Conservation (phyloP, 805 yeast species). For the Candida tibetensis region DNA sequence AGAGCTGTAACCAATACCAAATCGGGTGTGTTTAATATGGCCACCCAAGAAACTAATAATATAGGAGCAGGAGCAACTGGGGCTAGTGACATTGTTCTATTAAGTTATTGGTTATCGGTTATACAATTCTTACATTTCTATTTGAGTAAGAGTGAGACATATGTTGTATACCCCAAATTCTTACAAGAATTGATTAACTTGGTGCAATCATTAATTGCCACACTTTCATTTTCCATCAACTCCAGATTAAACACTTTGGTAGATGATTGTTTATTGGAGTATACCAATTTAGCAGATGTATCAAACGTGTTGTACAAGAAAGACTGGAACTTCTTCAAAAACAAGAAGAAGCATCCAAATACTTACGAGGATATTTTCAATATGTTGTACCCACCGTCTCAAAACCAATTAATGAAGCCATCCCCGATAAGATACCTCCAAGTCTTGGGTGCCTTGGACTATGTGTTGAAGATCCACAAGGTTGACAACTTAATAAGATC, state of each 20-base stretch:
- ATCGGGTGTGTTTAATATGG: slow-evolving; percentile 54
- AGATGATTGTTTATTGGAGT: slow-evolving; percentile 69
- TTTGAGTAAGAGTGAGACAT: slow-evolving; percentile 61
- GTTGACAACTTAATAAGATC: slow-evolving; percentile 76
- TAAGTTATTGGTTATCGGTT: slow-evolving; percentile 88
- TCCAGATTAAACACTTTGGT: slow-evolving; percentile 54
- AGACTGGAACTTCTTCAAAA: slow-evolving; percentile 54
- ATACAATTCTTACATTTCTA: slow-evolving; percentile 76
- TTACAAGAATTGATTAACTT: slow-evolving; percentile 58
- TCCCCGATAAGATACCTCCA: slow-evolving; percentile 86
- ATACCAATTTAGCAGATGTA: slow-evolving; percentile 79
- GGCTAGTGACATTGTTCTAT: slow-evolving; percentile 62
- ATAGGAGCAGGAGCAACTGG: slow-evolving; percentile 19
- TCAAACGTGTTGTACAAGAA: slow-evolving; percentile 73
- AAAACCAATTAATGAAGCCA: slow-evolving; percentile 76
- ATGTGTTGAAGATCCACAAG: slow-evolving; percentile 77
- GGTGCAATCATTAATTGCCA: slow-evolving; percentile 60
- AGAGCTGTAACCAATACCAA: slow-evolving; percentile 58
- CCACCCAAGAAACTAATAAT: slow-evolving; percentile 18
- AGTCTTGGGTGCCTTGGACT: slow-evolving; percentile 82
- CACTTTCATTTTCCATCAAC: slow-evolving; percentile 63
- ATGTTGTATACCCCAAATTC: slow-evolving; percentile 51
- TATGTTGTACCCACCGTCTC: slow-evolving; percentile 82
- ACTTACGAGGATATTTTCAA: slow-evolving; percentile 72
- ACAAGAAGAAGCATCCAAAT: slow-evolving; percentile 41